Evolutionary conservation across 108 stramenopile genomes (phyloP).

Genomic region (Skeletonema potamos): DNA sequence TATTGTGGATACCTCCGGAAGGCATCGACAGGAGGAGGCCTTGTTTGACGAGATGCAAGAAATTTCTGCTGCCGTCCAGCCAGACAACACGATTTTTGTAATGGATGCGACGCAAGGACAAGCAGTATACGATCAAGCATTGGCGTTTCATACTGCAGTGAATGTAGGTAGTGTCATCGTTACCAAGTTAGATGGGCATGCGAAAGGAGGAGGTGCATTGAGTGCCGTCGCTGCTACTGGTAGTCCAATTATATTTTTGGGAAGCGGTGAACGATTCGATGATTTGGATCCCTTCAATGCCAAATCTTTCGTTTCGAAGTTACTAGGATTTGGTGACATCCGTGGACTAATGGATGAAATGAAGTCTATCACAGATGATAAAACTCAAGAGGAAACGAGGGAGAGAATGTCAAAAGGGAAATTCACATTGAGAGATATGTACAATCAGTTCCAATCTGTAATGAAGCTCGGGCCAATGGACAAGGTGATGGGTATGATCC

Average conservation of each 20-base stretch:
- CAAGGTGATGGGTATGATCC: conserved; percentile 97
- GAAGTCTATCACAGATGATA: conserved; percentile 67
- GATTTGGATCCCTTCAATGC: conserved; percentile 97
- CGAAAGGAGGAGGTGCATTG: conserved; percentile 98
- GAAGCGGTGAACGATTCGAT: conserved; percentile 97
- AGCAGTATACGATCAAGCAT: conserved; percentile 95
- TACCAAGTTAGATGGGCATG: conserved; percentile 98
- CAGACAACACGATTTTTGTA: conserved; percentile 94
- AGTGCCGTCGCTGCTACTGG: conserved; percentile 95
- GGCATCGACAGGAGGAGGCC: conserved; percentile 94
- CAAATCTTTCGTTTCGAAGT: conserved; percentile 88
- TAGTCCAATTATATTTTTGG: conserved; percentile 95
- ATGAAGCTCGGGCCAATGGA: conserved; percentile 90
- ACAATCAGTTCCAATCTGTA: conserved; percentile 90
- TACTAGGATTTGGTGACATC: conserved; percentile 89
- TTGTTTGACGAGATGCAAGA: conserved; percentile 99
- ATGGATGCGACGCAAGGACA: conserved; percentile 99
- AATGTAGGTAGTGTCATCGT: conserved; percentile 94
- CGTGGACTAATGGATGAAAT: conserved; percentile 79
- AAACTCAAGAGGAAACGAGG: conserved; percentile 77
- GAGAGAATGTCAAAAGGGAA: conserved; percentile 90
- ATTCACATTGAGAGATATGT: conserved; percentile 96
- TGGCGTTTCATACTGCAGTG: conserved; percentile 91
- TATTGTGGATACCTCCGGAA: conserved; percentile 96
- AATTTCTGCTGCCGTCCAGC: conserved; percentile 86